phyloP scores from a whole-genome alignment of 257 asterid genomes.

The Sherardia arvensis region DNA sequence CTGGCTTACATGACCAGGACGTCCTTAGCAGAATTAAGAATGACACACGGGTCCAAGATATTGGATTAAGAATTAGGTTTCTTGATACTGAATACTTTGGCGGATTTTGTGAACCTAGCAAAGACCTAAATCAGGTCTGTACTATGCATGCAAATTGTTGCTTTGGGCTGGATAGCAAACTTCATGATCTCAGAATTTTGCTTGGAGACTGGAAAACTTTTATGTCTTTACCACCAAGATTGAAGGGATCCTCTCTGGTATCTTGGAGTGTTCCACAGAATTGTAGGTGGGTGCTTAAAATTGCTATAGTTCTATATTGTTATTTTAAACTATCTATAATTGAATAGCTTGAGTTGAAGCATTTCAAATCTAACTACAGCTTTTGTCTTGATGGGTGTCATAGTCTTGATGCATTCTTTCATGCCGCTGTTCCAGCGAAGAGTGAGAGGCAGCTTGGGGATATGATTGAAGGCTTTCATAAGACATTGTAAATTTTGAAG shows the following conservation, averaged over 20 bases:
- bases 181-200: constrained; percentile 65
- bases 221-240: constrained; percentile 32
- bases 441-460: constrained; percentile 1
- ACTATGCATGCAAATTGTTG: constrained; percentile 86
- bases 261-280: constrained; percentile 79
- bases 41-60: constrained; percentile 27
- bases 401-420: constrained; percentile 41
- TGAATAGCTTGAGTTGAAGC: background rate
- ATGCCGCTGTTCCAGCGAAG: constrained; percentile 3
- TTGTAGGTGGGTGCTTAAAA: constrained; percentile 40
- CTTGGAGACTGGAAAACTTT: constrained; percentile 53
- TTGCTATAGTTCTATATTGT: background rate
- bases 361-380: background rate
- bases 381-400: constrained; percentile 8
- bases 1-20: constrained; percentile 68
- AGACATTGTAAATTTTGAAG: background rate
- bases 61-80: constrained; percentile 45
- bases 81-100: constrained; percentile 58
- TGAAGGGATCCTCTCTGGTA: constrained; percentile 15
- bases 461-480: constrained; percentile 1
- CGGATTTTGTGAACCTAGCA: constrained; percentile 78
- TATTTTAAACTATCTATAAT: background rate
- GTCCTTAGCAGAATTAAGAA: constrained; percentile 56
- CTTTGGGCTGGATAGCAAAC: constrained; percentile 49
- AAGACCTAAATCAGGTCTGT: constrained; percentile 49